phyloP scores from a whole-genome alignment of 2,329 filamentous ascomycete genomes.

The Metarhizium anisopliae region DNA sequence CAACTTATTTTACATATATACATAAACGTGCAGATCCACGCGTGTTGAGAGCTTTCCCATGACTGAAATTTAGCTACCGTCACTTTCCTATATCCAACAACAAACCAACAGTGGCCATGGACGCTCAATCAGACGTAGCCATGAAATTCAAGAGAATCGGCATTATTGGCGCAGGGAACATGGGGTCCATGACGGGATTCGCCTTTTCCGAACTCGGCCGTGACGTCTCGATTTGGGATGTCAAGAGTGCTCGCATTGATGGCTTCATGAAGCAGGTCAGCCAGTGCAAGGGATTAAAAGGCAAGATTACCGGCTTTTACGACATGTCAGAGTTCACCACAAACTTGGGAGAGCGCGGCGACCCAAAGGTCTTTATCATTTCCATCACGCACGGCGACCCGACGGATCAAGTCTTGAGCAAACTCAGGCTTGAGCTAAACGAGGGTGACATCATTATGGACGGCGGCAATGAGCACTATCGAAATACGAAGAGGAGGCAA shows the following conservation, averaged over 20 bases:
- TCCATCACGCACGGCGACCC: background rate
- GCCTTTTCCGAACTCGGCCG: background rate
- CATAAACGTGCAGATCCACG: no score
- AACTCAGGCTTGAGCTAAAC: slow-evolving; percentile 34
- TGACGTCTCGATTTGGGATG: background rate
- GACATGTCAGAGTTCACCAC: background rate
- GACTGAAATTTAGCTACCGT: no score
- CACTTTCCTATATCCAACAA: no score
- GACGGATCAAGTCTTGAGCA: background rate
- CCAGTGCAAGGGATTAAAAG: background rate
- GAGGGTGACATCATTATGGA: slow-evolving; percentile 60
- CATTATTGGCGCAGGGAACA: background rate
- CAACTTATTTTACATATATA: no score
- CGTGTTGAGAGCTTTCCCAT: no score
- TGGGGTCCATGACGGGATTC: background rate
- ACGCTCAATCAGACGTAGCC: background rate
- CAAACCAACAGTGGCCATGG: background rate
- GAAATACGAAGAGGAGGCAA: slow-evolving; percentile 55
- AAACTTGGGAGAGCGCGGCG: background rate
- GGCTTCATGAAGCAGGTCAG: background rate
- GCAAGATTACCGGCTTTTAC: background rate
- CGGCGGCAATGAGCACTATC: slow-evolving; percentile 59
- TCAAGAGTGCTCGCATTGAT: background rate
- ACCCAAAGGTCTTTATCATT: background rate
- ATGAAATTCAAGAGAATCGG: background rate